phyloP scores from a whole-genome alignment of 306 rosid genomes.

The Alnus glutinosa region DNA sequence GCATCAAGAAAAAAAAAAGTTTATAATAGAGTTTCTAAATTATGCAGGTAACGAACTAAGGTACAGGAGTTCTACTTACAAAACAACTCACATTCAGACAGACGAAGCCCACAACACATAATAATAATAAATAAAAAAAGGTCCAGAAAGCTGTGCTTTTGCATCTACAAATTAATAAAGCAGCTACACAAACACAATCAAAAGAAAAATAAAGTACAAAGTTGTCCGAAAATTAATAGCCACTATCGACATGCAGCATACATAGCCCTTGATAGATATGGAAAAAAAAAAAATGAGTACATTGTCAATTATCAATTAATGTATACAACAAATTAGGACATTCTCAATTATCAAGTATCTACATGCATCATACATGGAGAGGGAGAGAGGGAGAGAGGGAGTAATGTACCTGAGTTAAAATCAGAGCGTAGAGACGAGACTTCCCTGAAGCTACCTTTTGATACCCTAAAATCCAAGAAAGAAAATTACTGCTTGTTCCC shows the following conservation, averaged over 20 bases:
- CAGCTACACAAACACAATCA: neutral
- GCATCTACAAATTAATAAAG: neutral
- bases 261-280: neutral
- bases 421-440: slow-evolving; percentile 46
- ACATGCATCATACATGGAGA: neutral
- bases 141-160: neutral
- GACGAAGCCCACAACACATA: neutral
- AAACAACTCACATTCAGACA: slow-evolving; percentile 2
- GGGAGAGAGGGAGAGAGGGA: neutral
- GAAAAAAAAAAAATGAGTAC: too few relatives aligned
- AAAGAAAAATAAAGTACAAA: neutral
- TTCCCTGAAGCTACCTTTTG: slow-evolving; percentile 81
- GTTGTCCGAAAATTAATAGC: neutral
- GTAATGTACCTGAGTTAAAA: slow-evolving; percentile 54
- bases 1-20: slow-evolving; percentile 1
- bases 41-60: neutral
- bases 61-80: neutral
- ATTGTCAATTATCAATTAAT: neutral
- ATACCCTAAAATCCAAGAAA: slow-evolving; percentile 54
- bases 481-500: neutral
- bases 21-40: neutral
- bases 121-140: too few relatives aligned
- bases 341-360: neutral
- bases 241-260: neutral
- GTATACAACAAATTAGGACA: neutral